Conservation (phyloP, 2,329 filamentous ascomycete species). For the Nannizzia gypsea region DNA sequence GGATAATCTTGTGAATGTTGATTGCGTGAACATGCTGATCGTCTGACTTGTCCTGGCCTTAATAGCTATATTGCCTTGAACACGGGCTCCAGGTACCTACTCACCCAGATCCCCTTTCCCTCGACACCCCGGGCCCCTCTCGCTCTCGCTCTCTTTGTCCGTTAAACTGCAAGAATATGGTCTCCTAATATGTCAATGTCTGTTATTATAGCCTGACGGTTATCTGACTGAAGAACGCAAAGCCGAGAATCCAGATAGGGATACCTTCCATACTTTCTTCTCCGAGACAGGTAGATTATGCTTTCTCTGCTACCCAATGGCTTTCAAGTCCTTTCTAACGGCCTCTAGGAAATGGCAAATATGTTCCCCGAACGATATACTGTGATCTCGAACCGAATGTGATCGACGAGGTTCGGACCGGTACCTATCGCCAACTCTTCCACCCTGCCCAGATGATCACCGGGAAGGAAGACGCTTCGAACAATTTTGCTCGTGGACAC, state of each 20-base stretch:
- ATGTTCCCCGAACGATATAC: conserved; percentile 98
- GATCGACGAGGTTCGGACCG: conserved; percentile 97
- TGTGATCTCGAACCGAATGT: conserved; percentile 99
- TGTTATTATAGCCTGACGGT: conserved; percentile 66
- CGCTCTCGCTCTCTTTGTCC: background rate
- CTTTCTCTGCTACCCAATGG: conserved; percentile 16
- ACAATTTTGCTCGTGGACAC: conserved; percentile 99
- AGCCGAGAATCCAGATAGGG: conserved; percentile 67
- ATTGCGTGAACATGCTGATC: conserved; percentile 19
- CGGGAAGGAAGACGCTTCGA: conserved; percentile 99
- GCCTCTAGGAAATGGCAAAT: conserved; percentile 80
- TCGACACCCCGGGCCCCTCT: background rate
- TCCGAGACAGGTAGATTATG: conserved; percentile 79
- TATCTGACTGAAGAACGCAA: conserved; percentile 98
- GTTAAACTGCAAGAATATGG: background rate
- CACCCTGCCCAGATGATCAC: conserved; percentile 99
- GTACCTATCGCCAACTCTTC: conserved; percentile 90
- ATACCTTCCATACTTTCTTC: conserved; percentile 99
- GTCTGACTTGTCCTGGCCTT: conserved; percentile 24
- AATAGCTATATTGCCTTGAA: conserved; percentile 97
- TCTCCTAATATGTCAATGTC: background rate
- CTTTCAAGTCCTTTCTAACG: conserved; percentile 13
- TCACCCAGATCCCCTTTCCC: conserved; percentile 4
- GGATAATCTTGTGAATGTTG: conserved; percentile 5
- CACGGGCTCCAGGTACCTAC: conserved; percentile 89